Base-by-base conservation (phyloP, 2,329 filamentous ascomycete species). In the Purpureocillium lavendulum region DNA sequence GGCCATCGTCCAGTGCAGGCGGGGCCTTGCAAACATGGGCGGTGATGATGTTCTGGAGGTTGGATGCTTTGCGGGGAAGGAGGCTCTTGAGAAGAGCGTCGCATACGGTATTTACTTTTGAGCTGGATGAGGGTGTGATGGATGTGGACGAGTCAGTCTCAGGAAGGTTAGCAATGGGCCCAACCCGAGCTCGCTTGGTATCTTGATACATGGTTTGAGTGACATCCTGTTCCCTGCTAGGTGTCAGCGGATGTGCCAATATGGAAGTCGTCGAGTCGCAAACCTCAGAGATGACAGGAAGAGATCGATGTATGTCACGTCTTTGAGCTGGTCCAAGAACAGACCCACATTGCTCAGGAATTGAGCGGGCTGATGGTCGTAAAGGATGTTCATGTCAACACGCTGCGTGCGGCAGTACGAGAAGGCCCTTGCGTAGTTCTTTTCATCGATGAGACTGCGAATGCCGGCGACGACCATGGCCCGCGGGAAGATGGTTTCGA, bases 321-420 rank as follows among this genome's bases (percentile, higher is more conserved):
- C 88, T 50, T 82, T 80, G 31, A 98, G 71, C 58, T 98, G 89
- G 14, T 87, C 80, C 26, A 97, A 69, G 53, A 98, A 94, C 1
- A 85, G 61, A 1, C 72, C 70, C 10, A 95, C 75, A 47, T 81
- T 85, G 4, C 73, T 66, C 57, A 96, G 72, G 56, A 98, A 96
- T 49, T 94, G 85, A 30, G 80, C 72, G 0, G 90, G 87, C n/a
- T 80, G 80, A 61, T 97, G 87, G 55, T 98, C 92, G 54, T 94
- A 90, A 3, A 98, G 69, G 45, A 98, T 90, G 55, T 98, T 98
- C 84, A 97, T 89, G 55, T 98, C 92, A 1, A 98, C 92, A 49
- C 94, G 79, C 58, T 98, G 94, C 16, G 82, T 90, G 37, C 92
- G 80, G 57, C 92, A 97, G 45, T 87, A 82, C 16, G 84, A 69